phyloP scores from a whole-genome alignment of 345 rosid species.

The Punica granatum region DNA sequence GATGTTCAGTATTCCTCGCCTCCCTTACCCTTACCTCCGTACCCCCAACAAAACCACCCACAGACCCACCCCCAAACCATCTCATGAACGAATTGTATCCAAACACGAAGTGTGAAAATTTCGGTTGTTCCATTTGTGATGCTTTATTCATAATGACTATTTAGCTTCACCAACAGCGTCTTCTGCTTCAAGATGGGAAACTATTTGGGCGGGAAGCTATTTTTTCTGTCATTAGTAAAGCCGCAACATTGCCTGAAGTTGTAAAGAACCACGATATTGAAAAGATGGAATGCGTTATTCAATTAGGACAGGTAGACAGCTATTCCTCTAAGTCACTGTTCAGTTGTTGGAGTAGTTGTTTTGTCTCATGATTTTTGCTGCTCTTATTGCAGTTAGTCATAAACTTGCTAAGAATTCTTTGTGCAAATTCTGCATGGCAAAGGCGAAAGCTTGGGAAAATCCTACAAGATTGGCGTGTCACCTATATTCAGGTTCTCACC shows the following conservation, averaged over 20 bases:
- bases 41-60: too few species aligned
- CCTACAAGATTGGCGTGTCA: slow-evolving; percentile 91
- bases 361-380: background rate
- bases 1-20: too few species aligned
- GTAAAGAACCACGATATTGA: slow-evolving; percentile 57
- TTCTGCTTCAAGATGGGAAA: slow-evolving; percentile 95
- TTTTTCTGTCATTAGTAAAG: slow-evolving; percentile 56
- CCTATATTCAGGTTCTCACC: slow-evolving; percentile 60
- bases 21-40: too few species aligned
- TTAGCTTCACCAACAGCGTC: slow-evolving; percentile 40
- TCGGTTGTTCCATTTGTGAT: background rate
- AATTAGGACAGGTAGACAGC: slow-evolving; percentile 58
- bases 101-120: background rate
- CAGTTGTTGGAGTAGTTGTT: background rate
- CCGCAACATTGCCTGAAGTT: slow-evolving; percentile 65
- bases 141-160: slow-evolving; percentile 1
- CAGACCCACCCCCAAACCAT: too few species aligned
- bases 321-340: background rate
- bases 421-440: slow-evolving; percentile 98
- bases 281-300: slow-evolving; percentile 61
- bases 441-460: slow-evolving; percentile 98
- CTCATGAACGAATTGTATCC: too few species aligned
- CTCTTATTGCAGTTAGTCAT: slow-evolving; percentile 66
- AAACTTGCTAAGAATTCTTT: slow-evolving; percentile 84
- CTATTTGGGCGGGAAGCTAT: slow-evolving; percentile 83